phyloP scores from a whole-genome alignment of 1,139 yeast genomes.

The Sugiyamaella sp. region DNA sequence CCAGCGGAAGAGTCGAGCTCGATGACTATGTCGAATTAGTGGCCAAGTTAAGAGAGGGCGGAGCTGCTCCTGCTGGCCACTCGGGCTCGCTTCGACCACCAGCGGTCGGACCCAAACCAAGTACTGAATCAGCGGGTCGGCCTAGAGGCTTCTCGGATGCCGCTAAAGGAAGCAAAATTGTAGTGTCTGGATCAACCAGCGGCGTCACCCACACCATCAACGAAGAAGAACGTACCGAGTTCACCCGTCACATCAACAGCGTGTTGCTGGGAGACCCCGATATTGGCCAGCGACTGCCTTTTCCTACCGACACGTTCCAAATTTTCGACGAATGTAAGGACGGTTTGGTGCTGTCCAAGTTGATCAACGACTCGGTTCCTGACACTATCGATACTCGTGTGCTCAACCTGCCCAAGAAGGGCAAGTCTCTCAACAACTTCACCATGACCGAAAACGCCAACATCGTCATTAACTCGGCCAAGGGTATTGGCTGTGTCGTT shows the following conservation, averaged over 20 bases:
- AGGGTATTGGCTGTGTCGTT: conserved; percentile 97
- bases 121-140: conserved; percentile 40
- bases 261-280: conserved; percentile 90
- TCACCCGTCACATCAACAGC: conserved; percentile 92
- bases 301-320: conserved; percentile 93
- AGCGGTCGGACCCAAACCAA: conserved; percentile 36
- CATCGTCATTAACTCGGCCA: conserved; percentile 95
- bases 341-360: conserved; percentile 88
- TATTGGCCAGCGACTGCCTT: conserved; percentile 83
- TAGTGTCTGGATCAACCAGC: conserved; percentile 78
- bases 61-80: conserved; percentile 22
- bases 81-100: conserved; percentile 20
- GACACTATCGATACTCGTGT: conserved; percentile 99
- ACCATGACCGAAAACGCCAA: conserved; percentile 97
- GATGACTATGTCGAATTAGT: conserved; percentile 90
- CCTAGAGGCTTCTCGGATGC: conserved; percentile 19
- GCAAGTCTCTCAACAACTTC: conserved; percentile 86
- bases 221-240: conserved; percentile 95
- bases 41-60: conserved; percentile 41
- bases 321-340: conserved; percentile 96
- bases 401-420: conserved; percentile 79
- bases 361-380: conserved; percentile 96
- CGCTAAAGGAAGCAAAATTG: conserved; percentile 59
- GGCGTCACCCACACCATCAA: conserved; percentile 97
- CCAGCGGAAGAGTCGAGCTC: conserved; percentile 94